Evolutionary conservation across 164 flowering plant genomes (phyloP).

Genomic region (Saururus chinensis): DNA sequence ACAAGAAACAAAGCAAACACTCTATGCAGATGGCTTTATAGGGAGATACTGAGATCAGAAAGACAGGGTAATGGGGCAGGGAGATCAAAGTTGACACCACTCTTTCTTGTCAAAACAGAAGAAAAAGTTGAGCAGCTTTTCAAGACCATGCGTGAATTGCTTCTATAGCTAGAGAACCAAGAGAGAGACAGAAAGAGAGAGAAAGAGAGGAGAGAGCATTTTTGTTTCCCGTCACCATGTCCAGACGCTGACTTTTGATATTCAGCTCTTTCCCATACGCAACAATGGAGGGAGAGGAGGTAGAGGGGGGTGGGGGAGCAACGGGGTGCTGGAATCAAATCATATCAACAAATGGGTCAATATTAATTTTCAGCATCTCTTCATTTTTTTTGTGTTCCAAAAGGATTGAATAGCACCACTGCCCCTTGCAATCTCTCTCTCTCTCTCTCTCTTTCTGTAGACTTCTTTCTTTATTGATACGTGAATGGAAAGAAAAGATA

Average conservation of each 20-base stretch:
- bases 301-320: background rate
- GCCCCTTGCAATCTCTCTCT: background rate
- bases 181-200: conserved; percentile 3
- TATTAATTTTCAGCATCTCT: conserved; percentile 6
- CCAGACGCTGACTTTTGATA: conserved; percentile 60
- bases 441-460: background rate
- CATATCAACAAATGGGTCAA: conserved; percentile 18
- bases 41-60: conserved; percentile 1
- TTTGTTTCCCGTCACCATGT: background rate
- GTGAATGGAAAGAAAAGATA: conserved; percentile 16
- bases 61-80: background rate
- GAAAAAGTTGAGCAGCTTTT: conserved; percentile 4
- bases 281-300: conserved; percentile 11
- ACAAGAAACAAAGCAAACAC: conserved; percentile 11
- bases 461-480: conserved; percentile 6
- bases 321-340: conserved; percentile 11
- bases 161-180: background rate
- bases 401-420: background rate
- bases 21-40: conserved; percentile 1
- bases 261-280: conserved; percentile 16
- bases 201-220: conserved; percentile 6
- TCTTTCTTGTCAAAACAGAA: conserved; percentile 3
- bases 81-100: background rate
- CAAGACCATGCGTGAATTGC: background rate
- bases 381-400: background rate